phyloP scores from a whole-genome alignment of 1,284 basidiomycete species.

The Cystobasidium sp. region DNA sequence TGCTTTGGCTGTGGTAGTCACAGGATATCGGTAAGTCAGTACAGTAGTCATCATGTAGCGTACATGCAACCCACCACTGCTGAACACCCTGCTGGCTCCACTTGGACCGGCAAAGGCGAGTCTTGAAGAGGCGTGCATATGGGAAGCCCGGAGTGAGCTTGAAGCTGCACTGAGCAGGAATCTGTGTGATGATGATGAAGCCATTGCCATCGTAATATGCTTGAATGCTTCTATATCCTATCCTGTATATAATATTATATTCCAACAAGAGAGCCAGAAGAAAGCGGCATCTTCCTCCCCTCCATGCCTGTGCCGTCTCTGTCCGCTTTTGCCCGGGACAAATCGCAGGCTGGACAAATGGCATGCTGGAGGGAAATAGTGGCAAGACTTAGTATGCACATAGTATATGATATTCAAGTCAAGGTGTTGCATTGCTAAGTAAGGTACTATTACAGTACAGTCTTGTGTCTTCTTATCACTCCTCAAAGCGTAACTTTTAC shows the following conservation, averaged over 20 bases:
- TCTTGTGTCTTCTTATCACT: no score
- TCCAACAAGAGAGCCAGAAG: background rate
- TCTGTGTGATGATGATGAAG: slow-evolving; percentile 17
- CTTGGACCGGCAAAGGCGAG: slow-evolving; percentile 2
- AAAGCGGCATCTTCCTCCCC: background rate
- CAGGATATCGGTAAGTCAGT: background rate
- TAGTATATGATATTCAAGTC: background rate
- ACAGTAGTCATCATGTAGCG: no score
- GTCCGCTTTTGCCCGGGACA: slow-evolving; percentile 15
- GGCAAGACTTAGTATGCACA: background rate
- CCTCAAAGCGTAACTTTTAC: no score
- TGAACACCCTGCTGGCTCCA: slow-evolving; percentile 18
- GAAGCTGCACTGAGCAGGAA: slow-evolving; percentile 30
- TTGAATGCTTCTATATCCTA: background rate
- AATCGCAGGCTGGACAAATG: slow-evolving; percentile 22
- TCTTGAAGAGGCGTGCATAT: background rate
- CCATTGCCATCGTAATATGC: background rate
- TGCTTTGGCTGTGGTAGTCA: background rate
- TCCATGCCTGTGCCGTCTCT: background rate
- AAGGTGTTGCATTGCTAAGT: background rate
- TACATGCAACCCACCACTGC: slow-evolving; percentile 7
- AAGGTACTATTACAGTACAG: no score
- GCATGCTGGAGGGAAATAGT: background rate
- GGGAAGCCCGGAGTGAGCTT: slow-evolving; percentile 7
- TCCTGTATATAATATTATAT: background rate